phyloP scores from a whole-genome alignment of 345 rosid species.

The Citrus australasica region DNA sequence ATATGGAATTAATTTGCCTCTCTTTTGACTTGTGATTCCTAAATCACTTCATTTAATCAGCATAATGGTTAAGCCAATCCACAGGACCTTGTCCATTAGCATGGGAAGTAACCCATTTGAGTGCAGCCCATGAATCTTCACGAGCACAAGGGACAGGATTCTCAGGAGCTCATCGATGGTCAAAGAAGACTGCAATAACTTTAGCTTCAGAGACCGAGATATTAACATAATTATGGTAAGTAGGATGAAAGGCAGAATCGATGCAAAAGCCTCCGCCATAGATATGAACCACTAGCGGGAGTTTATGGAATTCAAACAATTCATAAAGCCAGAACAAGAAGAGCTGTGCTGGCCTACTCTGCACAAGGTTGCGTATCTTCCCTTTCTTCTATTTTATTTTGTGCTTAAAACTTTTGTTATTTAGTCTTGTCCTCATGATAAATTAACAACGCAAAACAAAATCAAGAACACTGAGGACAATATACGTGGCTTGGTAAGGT shows the following conservation, averaged over 20 bases:
- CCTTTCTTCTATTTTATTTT: no score
- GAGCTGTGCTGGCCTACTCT: no score
- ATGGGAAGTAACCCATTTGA: constrained; percentile 31
- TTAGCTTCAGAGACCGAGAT: constrained; percentile 25
- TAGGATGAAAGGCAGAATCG: constrained; percentile 32
- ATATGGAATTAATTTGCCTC: no score
- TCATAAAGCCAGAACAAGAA: no score
- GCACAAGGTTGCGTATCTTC: no score
- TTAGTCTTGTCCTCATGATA: no score
- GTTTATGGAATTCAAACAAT: constrained; percentile 15
- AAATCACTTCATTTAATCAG: constrained; percentile 4
- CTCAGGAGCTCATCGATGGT: constrained; percentile 32
- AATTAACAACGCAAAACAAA: no score
- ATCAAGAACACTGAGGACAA: no score
- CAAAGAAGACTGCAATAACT: constrained; percentile 25
- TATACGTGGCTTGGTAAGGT: no score
- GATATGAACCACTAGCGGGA: constrained; percentile 35
- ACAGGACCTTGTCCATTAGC: constrained; percentile 8
- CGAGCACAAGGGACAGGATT: constrained; percentile 24
- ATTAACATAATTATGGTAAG: constrained; percentile 23
- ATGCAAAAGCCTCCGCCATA: constrained; percentile 55
- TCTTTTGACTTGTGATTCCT: no score
- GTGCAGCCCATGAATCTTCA: constrained; percentile 37
- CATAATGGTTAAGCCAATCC: constrained; percentile 27
- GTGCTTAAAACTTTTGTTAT: no score